These are phyloP conservation scores for Xylaria flabelliformis DNA, from an alignment of 495 filamentous ascomycete genomes.

Conservation along the genomic window DNA sequence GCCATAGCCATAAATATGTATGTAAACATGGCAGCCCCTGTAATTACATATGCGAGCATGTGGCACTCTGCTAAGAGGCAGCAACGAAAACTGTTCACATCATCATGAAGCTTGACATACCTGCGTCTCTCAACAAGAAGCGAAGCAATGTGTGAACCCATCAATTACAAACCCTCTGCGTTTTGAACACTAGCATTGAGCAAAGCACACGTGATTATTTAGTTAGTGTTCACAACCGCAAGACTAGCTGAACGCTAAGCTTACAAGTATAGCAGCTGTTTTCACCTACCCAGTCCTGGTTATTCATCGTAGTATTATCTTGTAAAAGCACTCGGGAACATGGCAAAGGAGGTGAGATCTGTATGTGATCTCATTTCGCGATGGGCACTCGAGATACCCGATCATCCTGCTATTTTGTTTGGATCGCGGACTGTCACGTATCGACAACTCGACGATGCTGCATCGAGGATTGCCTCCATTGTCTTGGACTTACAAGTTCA, in stretches of 20 bases:
- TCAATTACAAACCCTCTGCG: neutral
- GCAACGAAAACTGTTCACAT: neutral
- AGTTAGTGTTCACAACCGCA: neutral
- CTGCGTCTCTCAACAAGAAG: neutral
- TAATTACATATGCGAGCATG: neutral
- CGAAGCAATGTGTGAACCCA: neutral
- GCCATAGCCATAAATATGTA: neutral
- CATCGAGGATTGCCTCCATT: conserved; percentile 2
- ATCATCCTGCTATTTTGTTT: conserved; percentile 18
- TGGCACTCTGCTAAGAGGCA: neutral
- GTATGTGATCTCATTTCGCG: neutral
- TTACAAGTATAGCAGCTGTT: neutral
- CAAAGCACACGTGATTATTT: neutral
- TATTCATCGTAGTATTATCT: neutral
- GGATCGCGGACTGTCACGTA: conserved; percentile 4
- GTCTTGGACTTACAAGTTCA: neutral
- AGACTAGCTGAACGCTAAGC: neutral
- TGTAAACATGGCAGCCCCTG: neutral
- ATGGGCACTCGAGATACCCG: conserved; percentile 13
- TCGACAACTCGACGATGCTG: conserved; percentile 15
- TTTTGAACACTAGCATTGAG: neutral
- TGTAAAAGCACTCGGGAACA: neutral
- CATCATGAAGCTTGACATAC: neutral
- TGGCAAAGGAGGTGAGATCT: neutral
- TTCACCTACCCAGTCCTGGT: neutral